Evolutionary conservation across 2,329 filamentous ascomycete species (phyloP).

Genomic region (Grosmannia clavigera): DNA sequence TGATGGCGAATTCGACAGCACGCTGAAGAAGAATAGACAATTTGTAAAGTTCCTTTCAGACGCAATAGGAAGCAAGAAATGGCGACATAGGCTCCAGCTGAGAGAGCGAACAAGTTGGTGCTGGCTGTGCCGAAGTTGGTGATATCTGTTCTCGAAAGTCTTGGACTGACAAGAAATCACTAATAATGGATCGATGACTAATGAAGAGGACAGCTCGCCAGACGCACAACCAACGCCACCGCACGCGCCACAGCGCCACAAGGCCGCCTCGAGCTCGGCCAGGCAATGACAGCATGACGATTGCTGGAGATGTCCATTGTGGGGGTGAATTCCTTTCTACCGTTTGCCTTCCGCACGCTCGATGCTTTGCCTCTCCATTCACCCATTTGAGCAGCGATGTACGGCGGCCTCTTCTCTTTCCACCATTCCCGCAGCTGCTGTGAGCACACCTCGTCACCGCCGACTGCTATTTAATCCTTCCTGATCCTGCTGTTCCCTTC

Average conservation of each 20-base stretch:
- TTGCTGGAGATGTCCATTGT: not conserved
- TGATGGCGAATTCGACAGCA: constrained; percentile 15
- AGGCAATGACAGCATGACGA: not conserved
- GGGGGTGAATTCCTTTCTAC: not conserved
- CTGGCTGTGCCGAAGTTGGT: not conserved
- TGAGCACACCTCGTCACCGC: not conserved
- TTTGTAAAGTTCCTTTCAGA: not conserved
- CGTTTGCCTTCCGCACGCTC: not conserved
- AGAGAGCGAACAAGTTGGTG: constrained; percentile 1
- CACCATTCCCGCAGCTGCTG: not conserved
- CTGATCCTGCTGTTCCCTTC: not conserved
- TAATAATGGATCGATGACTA: not conserved
- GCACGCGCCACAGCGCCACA: not conserved
- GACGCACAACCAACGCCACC: not conserved
- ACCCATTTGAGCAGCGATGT: not conserved
- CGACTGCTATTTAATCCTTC: not conserved
- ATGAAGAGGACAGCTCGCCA: constrained; percentile 2
- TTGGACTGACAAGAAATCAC: not conserved
- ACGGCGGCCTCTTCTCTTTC: not conserved
- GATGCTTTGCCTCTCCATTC: not conserved
- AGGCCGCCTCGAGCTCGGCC: not conserved
- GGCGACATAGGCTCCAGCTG: not conserved
- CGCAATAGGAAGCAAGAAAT: not conserved
- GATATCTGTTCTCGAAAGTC: not conserved
- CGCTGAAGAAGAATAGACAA: not conserved